Evolutionary conservation across 2,329 filamentous ascomycete species (phyloP).

Genomic region (Scytalidium lignicola): DNA sequence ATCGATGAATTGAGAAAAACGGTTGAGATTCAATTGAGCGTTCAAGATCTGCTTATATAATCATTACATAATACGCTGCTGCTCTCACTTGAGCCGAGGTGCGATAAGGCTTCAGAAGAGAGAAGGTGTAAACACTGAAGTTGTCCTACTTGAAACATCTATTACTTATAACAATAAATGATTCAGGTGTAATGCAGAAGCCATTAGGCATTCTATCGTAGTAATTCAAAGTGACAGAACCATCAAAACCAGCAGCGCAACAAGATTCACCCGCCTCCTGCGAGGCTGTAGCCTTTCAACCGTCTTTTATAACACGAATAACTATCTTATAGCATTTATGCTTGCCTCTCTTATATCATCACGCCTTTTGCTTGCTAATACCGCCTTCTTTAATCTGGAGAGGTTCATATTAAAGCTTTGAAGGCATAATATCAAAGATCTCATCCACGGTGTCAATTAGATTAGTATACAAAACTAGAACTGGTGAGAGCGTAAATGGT

Average conservation of each 20-base stretch:
- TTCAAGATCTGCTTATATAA: too few species aligned
- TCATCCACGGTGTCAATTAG: slow-evolving; percentile 32
- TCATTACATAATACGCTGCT: too few species aligned
- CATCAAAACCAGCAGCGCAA: slow-evolving; percentile 3
- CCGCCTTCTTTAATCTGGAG: slow-evolving; percentile 43
- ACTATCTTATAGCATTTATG: slow-evolving; percentile 61
- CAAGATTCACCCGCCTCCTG: too few species aligned
- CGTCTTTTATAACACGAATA: slow-evolving; percentile 65
- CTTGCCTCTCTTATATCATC: slow-evolving; percentile 42
- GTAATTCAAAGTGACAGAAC: slow-evolving; percentile 17
- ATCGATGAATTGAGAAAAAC: not conserved
- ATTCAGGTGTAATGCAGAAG: slow-evolving; percentile 18
- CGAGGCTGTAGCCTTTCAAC: slow-evolving; percentile 53
- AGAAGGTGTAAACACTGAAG: too few species aligned
- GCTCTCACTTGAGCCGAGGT: too few species aligned
- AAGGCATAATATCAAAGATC: slow-evolving; percentile 57
- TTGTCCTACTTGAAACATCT: not conserved
- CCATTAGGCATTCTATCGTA: slow-evolving; percentile 18
- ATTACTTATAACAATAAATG: slow-evolving; percentile 24
- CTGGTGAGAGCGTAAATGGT: slow-evolving; percentile 28
- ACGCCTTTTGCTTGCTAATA: slow-evolving; percentile 46
- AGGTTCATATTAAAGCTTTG: slow-evolving; percentile 45
- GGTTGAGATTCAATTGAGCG: not conserved
- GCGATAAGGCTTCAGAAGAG: not conserved
- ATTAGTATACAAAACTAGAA: slow-evolving; percentile 17